phyloP scores from a whole-genome alignment of 257 asterid species.

The Nicotiana tabacum region DNA sequence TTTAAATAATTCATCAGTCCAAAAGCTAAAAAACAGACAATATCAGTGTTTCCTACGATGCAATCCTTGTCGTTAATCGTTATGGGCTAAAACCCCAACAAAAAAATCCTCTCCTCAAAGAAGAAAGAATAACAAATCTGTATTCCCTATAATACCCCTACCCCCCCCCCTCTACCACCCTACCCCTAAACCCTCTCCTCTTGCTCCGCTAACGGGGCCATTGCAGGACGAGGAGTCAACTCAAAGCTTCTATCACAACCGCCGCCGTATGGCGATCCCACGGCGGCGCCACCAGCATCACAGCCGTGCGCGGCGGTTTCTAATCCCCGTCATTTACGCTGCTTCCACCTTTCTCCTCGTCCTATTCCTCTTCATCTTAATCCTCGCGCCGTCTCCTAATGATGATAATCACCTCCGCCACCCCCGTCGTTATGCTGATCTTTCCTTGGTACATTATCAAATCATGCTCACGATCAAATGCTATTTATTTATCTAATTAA shows the following conservation, averaged over 20 bases:
- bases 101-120: neutral
- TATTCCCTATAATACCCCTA: neutral
- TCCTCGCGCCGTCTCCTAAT: slow-evolving; percentile 69
- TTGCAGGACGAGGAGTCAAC: neutral
- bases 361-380: slow-evolving; percentile 45
- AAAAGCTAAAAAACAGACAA: neutral
- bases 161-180: no score
- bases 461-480: neutral
- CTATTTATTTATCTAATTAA: no score
- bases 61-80: slow-evolving; percentile 1
- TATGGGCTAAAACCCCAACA: neutral
- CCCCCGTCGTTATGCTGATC: slow-evolving; percentile 17
- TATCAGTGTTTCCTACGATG: neutral
- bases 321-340: slow-evolving; percentile 48
- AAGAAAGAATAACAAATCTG: neutral
- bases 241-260: slow-evolving; percentile 17
- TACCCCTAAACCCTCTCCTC: neutral
- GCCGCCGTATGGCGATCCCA: slow-evolving; percentile 47
- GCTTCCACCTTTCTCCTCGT: slow-evolving; percentile 54
- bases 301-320: slow-evolving; percentile 33
- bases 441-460: slow-evolving; percentile 15
- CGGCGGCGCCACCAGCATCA: slow-evolving; percentile 79
- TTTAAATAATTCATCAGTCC: neutral
- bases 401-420: slow-evolving; percentile 48
- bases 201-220: neutral